A percentile compares a stretch with the other conserved stretches of the same genome.
These are phyloP conservation scores for Aureobasidium sp. DNA, from an alignment of 2,329 filamentous ascomycete species.

Conservation along the genomic window DNA sequence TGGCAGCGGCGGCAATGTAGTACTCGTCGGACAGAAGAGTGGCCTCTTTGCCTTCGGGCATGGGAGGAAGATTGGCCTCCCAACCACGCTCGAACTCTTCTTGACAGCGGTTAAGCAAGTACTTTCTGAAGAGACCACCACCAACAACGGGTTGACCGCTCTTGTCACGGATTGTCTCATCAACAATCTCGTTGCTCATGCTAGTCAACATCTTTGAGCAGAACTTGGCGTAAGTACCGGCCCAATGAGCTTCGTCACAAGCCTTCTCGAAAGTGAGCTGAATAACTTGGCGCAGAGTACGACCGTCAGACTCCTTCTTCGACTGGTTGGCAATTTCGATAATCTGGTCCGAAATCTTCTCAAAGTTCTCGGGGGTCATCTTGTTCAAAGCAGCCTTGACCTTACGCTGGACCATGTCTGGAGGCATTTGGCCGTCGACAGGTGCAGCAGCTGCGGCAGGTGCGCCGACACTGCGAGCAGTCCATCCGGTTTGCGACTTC, in stretches of 20 bases:
- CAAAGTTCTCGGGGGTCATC: conserved; percentile 99
- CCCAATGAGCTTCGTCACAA: conserved; percentile 97
- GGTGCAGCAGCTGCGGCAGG: conserved; percentile 38
- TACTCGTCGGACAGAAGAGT: conserved; percentile 92
- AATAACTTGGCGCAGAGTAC: conserved; percentile 93
- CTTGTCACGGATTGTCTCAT: conserved; percentile 92
- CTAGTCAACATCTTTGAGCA: conserved; percentile 93
- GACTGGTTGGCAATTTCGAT: conserved; percentile 88
- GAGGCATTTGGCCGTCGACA: conserved; percentile 61
- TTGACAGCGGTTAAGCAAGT: conserved; percentile 95
- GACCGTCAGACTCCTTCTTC: conserved; percentile 89
- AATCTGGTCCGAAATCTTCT: conserved; percentile 90
- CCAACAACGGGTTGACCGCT: conserved; percentile 80
- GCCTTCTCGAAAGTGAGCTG: conserved; percentile 99
- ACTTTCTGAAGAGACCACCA: conserved; percentile 94
- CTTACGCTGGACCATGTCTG: conserved; percentile 94
- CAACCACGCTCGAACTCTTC: conserved; percentile 98
- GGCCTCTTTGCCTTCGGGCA: conserved; percentile 71
- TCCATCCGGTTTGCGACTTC: conserved; percentile 74
- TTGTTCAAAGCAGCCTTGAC: conserved; percentile 98
- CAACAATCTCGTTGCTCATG: conserved; percentile 91
- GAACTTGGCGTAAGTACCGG: conserved; percentile 97
- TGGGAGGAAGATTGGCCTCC: conserved; percentile 77
- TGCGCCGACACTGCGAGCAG: conserved; percentile 63
- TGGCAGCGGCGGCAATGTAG: conserved; percentile 86